phyloP scores from a whole-genome alignment of 371 early-diverging fungal species.

The Lichtheimia ramosa region DNA sequence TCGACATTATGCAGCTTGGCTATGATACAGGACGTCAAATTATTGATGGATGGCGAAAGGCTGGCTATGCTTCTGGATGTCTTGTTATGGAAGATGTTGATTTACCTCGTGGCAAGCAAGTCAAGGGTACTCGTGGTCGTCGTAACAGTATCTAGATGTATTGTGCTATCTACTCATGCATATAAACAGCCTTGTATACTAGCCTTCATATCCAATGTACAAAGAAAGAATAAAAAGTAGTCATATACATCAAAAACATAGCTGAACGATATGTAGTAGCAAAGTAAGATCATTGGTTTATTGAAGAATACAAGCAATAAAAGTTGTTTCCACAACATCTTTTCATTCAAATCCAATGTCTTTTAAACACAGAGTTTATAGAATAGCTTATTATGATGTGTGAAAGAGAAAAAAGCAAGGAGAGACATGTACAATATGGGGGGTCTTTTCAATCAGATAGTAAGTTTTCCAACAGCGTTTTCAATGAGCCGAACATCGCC shows the following conservation, averaged over 20 bases:
- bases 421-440: background rate
- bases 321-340: too few relatives aligned
- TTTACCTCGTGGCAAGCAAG: conserved; percentile 36
- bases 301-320: background rate
- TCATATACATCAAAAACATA: background rate
- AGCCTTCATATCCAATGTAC: background rate
- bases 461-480: conserved; percentile 37
- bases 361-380: too few relatives aligned
- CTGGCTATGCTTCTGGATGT: conserved; percentile 59
- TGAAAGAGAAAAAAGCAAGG: background rate
- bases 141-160: conserved; percentile 43
- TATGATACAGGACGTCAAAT: conserved; percentile 88
- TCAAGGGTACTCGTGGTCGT: conserved; percentile 45
- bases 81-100: conserved; percentile 23
- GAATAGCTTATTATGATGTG: too few relatives aligned
- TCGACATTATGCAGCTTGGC: conserved; percentile 90
- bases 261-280: background rate
- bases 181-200: background rate
- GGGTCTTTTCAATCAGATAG: background rate
- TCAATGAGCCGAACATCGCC: conserved; percentile 48
- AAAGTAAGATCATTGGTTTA: too few relatives aligned
- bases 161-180: background rate
- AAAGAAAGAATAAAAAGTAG: background rate
- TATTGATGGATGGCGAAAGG: conserved; percentile 82
- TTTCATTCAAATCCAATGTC: too few relatives aligned